phyloP scores from a whole-genome alignment of 768 basidiomycete genomes.

The Tricholoma hemisulphureum region DNA sequence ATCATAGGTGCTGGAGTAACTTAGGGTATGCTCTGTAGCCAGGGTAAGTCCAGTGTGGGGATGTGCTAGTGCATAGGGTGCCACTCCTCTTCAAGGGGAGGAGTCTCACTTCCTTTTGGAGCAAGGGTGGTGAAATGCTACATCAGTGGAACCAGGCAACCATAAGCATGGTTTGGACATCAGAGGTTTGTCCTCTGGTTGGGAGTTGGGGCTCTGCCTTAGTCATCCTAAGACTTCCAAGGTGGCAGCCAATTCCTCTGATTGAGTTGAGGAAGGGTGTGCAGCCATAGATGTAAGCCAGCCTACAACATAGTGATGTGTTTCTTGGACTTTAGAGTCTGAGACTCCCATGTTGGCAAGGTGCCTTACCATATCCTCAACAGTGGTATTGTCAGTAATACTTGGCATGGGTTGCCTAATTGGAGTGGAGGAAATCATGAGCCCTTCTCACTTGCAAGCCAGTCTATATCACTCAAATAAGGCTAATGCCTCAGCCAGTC shows the following conservation, averaged over 20 bases:
- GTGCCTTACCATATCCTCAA: no score
- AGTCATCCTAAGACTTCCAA: not conserved
- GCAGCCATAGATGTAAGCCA: not conserved
- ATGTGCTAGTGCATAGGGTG: no score
- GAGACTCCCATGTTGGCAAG: not conserved
- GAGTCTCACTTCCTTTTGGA: no score
- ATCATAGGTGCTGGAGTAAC: no score
- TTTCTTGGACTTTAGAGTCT: not conserved
- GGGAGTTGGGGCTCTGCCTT: not conserved
- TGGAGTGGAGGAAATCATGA: not conserved
- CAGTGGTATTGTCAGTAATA: not conserved
- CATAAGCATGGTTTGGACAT: not conserved
- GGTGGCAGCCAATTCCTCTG: not conserved
- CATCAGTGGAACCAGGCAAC: not conserved
- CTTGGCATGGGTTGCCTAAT: not conserved
- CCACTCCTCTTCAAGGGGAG: no score
- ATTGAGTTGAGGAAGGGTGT: not conserved
- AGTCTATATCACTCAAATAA: not conserved
- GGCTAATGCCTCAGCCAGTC: not conserved
- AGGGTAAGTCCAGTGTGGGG: no score
- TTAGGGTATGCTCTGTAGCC: no score
- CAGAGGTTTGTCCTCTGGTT: not conserved
- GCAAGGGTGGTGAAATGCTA: no score
- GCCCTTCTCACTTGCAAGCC: no score
- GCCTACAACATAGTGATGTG: no score